Evolutionary conservation across 2,329 filamentous ascomycete genomes (phyloP).

Genomic region (Eutypa lata): DNA sequence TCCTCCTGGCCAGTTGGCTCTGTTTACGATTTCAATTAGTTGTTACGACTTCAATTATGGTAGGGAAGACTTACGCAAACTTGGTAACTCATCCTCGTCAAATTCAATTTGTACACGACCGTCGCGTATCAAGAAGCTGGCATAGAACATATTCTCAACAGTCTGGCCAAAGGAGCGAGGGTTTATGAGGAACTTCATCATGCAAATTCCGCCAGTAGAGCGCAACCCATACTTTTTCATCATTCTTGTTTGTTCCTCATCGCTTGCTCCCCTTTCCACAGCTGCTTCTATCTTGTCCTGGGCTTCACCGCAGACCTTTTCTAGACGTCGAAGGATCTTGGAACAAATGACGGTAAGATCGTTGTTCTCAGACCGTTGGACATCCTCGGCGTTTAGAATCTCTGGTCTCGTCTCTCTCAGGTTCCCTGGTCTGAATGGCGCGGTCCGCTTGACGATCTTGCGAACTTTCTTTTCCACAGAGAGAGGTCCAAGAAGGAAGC

Average conservation of each 20-base stretch:
- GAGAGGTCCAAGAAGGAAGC: constrained; percentile 84
- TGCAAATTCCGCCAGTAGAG: constrained; percentile 66
- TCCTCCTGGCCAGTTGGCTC: constrained; percentile 45
- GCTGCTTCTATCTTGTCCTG: constrained; percentile 44
- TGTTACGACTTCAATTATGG: constrained; percentile 5
- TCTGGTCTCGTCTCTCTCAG: constrained; percentile 72
- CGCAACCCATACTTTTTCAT: constrained; percentile 66
- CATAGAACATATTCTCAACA: constrained; percentile 94
- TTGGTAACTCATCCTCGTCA: constrained; percentile 73
- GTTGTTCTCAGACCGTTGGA: constrained; percentile 72
- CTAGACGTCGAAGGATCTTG: constrained; percentile 66
- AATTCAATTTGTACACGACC: constrained; percentile 71
- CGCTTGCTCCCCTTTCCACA: constrained; percentile 44
- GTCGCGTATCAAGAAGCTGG: constrained; percentile 90
- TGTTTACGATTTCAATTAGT: constrained; percentile 18
- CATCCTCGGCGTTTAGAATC: constrained; percentile 70
- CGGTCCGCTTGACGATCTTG: constrained; percentile 66
- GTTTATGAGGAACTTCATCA: constrained; percentile 88
- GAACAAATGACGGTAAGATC: constrained; percentile 76
- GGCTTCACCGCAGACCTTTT: constrained; percentile 42
- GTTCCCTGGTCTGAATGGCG: constrained; percentile 65
- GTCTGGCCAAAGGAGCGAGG: constrained; percentile 89
- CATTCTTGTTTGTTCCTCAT: constrained; percentile 45
- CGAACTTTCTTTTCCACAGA: constrained; percentile 84
- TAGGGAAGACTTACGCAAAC: constrained; percentile 62